A percentile compares a stretch with the other conserved stretches of the same genome.
phyloP scores from a whole-genome alignment of 2,329 filamentous ascomycete species.

The Tolypocladium ovalisporum region DNA sequence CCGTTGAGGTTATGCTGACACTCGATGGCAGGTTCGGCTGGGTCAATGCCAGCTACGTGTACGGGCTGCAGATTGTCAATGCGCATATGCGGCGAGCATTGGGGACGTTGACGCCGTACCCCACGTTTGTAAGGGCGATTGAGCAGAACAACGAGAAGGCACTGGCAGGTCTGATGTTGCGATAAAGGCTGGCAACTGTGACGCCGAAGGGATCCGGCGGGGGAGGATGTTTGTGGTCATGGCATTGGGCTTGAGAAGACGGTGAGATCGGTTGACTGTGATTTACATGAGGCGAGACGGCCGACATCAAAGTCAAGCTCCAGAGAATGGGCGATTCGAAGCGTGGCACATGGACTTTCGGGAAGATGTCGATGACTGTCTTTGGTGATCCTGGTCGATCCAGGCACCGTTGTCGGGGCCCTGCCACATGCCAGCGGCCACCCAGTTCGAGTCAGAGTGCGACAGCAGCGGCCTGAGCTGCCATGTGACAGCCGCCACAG shows the following conservation, averaged over 20 bases:
- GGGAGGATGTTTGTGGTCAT: not conserved
- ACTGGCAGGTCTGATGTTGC: constrained; percentile 29
- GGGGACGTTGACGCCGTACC: constrained; percentile 77
- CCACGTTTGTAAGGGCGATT: constrained; percentile 65
- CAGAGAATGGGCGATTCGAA: not conserved
- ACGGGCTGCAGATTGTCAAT: constrained; percentile 79
- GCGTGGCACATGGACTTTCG: not conserved
- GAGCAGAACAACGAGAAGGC: constrained; percentile 43
- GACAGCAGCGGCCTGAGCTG: not conserved
- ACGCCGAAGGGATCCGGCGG: not conserved
- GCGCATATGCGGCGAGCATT: constrained; percentile 83
- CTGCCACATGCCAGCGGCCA: not conserved
- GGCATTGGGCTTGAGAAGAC: not conserved
- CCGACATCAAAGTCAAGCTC: not conserved
- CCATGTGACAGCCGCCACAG: not conserved
- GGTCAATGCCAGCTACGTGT: constrained; percentile 97
- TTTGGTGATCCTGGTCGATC: not conserved
- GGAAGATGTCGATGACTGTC: not conserved
- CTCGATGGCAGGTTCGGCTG: constrained; percentile 69
- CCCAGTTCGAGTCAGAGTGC: not conserved
- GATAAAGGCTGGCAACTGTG: not conserved
- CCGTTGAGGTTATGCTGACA: not conserved
- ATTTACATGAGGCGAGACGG: not conserved
- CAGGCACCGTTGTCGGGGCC: not conserved
- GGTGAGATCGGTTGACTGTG: no score